Evolutionary conservation across 331 rosid genomes (phyloP).

Genomic region (Cydonia oblonga): DNA sequence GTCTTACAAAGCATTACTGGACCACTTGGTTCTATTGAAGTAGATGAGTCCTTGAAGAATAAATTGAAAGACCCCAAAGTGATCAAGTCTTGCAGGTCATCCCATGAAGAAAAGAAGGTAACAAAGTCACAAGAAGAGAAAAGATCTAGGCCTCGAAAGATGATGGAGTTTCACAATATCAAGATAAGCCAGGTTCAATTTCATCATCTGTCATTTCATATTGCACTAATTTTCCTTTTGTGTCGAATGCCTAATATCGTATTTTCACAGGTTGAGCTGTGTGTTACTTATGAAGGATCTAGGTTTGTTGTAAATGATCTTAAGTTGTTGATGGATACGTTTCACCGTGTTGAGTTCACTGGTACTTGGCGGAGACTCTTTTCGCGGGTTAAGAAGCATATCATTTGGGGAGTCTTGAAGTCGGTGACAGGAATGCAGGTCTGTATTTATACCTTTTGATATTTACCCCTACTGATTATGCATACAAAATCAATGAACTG

Average conservation of each 20-base stretch:
- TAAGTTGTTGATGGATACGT: conserved; percentile 90
- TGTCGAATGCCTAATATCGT: not conserved
- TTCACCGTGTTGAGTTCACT: conserved; percentile 79
- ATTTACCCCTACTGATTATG: not conserved
- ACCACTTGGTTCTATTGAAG: conserved; percentile 47
- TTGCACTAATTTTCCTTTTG: not conserved
- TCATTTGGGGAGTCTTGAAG: conserved; percentile 97
- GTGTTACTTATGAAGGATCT: conserved; percentile 89
- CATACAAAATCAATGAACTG: conserved; percentile 1
- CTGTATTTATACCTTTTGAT: conserved; percentile 9
- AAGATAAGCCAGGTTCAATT: conserved; percentile 87
- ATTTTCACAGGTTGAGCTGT: conserved; percentile 65
- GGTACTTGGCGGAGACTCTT: conserved; percentile 97
- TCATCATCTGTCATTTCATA: not conserved
- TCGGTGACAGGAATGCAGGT: conserved; percentile 99
- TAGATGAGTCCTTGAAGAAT: conserved; percentile 59
- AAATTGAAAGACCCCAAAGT: conserved; percentile 77
- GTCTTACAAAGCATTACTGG: conserved; percentile 80
- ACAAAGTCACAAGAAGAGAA: conserved; percentile 71
- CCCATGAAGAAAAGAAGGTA: conserved; percentile 88
- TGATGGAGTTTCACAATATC: conserved; percentile 97
- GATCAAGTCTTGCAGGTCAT: conserved; percentile 67
- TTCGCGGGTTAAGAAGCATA: conserved; percentile 94
- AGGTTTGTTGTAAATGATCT: conserved; percentile 94
- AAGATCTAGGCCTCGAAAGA: conserved; percentile 80